Base-by-base conservation (phyloP, 768 basidiomycete species). In the Porphyrellus cyaneotinctus region DNA sequence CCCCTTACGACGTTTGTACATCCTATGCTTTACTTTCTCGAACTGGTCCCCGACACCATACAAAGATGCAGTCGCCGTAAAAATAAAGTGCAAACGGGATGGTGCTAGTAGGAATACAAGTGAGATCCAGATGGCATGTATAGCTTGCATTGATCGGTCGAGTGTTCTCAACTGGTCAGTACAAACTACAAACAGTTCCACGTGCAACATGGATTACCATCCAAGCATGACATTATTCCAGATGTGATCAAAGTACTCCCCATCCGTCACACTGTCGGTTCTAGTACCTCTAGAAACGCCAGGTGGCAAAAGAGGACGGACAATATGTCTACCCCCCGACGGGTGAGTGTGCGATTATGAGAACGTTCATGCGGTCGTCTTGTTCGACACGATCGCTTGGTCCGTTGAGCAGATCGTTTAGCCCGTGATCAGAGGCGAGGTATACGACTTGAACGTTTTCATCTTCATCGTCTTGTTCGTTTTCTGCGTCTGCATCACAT, bases 231-330 rank as follows among this genome's bases (percentile, higher is more conserved):
- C 47, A 1, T 20, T 13, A n/a, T 33, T 2, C 57, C 60, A 62
- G 7, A 52, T n/a, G 1, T 39, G 23, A 37, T 59, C 49, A 22
- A 17, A n/a, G n/a, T 31, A 49, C 1, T 35, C 18, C 36, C 4
- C 18, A 1, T 48, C 22, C 42, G 20, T 17, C 7, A 44, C 0
- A 6, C 41, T 13, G 11, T 47, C 43, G n/a, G 35, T 24, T 0
- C 38, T 24, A 10, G 24, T 13, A 20, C 26, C 50, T 54, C 43
- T n/a, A 62, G 31, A 37, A 53, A 62, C 14, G 46, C 35, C 36
- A 59, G 57, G 33, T 51, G 63, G 47, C 47, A 53, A 38, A 59
- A 37, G 15, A 56, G 36, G 35, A 62, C 7, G n/a, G 53, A 43
- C 17, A 53, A 10, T 0, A 62, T 53, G 20, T 63, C 58, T 1